These are phyloP conservation scores for Tetrastigma voinierianum DNA, from an alignment of 164 flowering plant genomes.

Conservation along the genomic window DNA sequence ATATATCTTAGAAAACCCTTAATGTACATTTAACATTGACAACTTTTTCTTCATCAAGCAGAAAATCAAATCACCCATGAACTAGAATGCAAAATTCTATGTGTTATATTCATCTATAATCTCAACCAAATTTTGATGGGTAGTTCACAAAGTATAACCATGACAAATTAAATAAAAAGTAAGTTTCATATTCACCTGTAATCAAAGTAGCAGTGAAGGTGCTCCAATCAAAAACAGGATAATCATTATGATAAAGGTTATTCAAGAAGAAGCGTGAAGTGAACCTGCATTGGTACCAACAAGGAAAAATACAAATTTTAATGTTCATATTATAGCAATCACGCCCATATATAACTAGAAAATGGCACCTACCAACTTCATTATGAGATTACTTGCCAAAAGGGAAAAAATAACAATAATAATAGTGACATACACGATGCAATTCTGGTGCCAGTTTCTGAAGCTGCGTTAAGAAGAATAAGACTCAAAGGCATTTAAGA, in stretches of 20 bases:
- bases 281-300: slow-evolving; percentile 54
- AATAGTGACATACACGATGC: slow-evolving; percentile 66
- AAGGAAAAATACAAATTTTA: not conserved
- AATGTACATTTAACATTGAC: not conserved
- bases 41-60: too few relatives aligned
- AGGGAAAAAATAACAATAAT: not conserved
- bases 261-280: slow-evolving; percentile 81
- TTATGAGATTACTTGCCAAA: not conserved
- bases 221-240: slow-evolving; percentile 77
- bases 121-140: too few relatives aligned
- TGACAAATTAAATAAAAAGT: not conserved
- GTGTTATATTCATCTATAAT: too few relatives aligned
- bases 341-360: too few relatives aligned
- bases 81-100: too few relatives aligned
- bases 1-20: too few relatives aligned
- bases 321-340: not conserved
- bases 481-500: slow-evolving; percentile 63
- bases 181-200: slow-evolving; percentile 54
- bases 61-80: too few relatives aligned
- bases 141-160: not conserved
- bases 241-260: slow-evolving; percentile 74
- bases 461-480: slow-evolving; percentile 62
- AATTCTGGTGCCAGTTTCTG: slow-evolving; percentile 87
- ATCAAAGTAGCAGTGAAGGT: slow-evolving; percentile 88
- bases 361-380: too few relatives aligned